Conservation (phyloP, 495 filamentous ascomycete genomes). For the Penicillium atrosanguineum region DNA sequence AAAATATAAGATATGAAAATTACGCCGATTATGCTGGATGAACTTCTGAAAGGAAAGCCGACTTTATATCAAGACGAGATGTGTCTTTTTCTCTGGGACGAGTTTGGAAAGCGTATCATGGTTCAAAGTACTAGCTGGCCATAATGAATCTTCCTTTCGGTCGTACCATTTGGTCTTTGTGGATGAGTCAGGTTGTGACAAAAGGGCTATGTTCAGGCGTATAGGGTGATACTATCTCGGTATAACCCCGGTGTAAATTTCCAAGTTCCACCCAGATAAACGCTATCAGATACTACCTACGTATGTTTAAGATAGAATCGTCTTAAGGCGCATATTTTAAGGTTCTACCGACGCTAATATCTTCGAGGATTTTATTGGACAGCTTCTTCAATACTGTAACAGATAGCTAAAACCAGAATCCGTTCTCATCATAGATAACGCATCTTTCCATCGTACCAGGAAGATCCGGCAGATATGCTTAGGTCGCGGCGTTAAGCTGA, state of each 20-base stretch:
- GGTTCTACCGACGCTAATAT: conserved; percentile 36
- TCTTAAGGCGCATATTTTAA: conserved; percentile 30
- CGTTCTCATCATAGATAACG: conserved; percentile 20
- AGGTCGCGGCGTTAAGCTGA: conserved; percentile 35
- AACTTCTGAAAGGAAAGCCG: conserved; percentile 34
- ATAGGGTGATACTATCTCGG: conserved; percentile 31
- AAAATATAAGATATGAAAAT: too few species aligned
- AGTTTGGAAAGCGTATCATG: conserved; percentile 20
- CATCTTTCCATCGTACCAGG: conserved; percentile 32
- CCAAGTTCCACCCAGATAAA: conserved; percentile 26
- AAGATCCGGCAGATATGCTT: conserved; percentile 31
- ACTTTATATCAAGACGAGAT: conserved; percentile 31
- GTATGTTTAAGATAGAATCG: conserved; percentile 35
- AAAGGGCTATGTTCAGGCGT: conserved; percentile 16
- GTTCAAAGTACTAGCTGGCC: conserved; percentile 1
- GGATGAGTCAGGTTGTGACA: conserved; percentile 7
- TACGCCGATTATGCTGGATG: too few species aligned
- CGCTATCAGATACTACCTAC: conserved; percentile 39
- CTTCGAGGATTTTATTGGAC: conserved; percentile 42
- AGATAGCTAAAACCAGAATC: conserved; percentile 39
- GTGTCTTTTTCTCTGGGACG: conserved; percentile 30
- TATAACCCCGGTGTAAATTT: conserved; percentile 31
- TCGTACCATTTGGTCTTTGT: conserved; percentile 11
- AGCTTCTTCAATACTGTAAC: conserved; percentile 34
- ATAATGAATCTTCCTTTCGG: background rate